Percentiles rank a stretch among this genome's conserved stretches.
These are phyloP conservation scores for Microsporum ferrugineum DNA, from an alignment of 2,329 filamentous ascomycete species.

Conservation along the genomic window DNA sequence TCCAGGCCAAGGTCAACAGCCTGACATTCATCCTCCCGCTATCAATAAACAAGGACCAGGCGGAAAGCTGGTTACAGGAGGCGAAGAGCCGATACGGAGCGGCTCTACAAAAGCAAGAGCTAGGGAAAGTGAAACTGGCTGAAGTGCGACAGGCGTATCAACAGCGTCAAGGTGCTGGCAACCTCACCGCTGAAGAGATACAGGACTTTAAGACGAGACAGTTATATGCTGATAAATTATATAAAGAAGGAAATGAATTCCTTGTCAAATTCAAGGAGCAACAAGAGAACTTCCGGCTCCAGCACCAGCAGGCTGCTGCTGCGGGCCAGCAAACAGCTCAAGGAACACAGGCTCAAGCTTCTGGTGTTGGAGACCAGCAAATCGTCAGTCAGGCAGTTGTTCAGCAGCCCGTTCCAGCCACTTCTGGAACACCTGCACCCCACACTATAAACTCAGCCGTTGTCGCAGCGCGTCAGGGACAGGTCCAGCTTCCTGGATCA, in stretches of 20 bases:
- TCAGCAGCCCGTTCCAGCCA: slow-evolving; percentile 14
- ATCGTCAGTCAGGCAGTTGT: slow-evolving; percentile 13
- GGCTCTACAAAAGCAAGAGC: slow-evolving; percentile 39
- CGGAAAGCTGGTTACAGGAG: slow-evolving; percentile 37
- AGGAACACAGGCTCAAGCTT: background rate
- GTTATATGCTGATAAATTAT: slow-evolving; percentile 30
- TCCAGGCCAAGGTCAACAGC: slow-evolving; percentile 36
- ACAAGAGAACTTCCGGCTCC: slow-evolving; percentile 34
- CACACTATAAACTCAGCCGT: slow-evolving; percentile 41
- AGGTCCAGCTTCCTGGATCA: background rate
- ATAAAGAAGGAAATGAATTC: slow-evolving; percentile 36
- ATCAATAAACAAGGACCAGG: slow-evolving; percentile 33
- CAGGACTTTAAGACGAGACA: slow-evolving; percentile 35
- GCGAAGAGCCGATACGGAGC: slow-evolving; percentile 38
- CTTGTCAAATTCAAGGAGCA: slow-evolving; percentile 39
- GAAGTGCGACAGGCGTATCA: slow-evolving; percentile 32
- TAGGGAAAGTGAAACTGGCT: slow-evolving; percentile 33
- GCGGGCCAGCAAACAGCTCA: slow-evolving; percentile 10
- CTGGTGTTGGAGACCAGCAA: slow-evolving; percentile 13
- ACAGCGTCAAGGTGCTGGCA: slow-evolving; percentile 30
- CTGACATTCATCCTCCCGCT: slow-evolving; percentile 37
- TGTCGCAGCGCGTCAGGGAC: slow-evolving; percentile 26
- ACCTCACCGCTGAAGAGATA: slow-evolving; percentile 32
- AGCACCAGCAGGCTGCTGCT: slow-evolving; percentile 24
- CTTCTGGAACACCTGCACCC: slow-evolving; percentile 26